Evolutionary conservation across 495 filamentous ascomycete species (phyloP).

Genomic region (Zalerion maritima): DNA sequence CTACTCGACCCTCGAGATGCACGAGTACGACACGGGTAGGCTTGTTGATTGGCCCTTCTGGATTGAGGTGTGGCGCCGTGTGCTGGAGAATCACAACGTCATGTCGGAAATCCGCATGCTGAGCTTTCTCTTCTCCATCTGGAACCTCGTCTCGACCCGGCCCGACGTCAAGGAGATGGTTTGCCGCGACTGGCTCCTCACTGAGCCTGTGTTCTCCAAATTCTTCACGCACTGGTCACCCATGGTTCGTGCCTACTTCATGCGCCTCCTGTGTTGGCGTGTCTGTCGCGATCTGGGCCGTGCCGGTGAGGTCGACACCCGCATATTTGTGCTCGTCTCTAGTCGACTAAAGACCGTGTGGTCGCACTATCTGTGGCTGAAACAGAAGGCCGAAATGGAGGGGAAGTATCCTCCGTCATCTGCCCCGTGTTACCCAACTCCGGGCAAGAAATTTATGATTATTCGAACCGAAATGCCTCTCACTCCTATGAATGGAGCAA

Average conservation of each 20-base stretch:
- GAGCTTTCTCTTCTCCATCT: constrained; percentile 70
- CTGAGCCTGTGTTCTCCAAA: constrained; percentile 60
- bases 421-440: constrained; percentile 72
- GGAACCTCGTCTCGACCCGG: constrained; percentile 57
- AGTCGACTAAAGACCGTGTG: constrained; percentile 59
- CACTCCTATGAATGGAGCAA: constrained; percentile 20
- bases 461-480: constrained; percentile 68
- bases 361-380: constrained; percentile 65
- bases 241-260: constrained; percentile 93
- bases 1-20: constrained; percentile 21
- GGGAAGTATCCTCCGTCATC: constrained; percentile 51
- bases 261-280: constrained; percentile 88
- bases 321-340: constrained; percentile 57
- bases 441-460: constrained; percentile 82
- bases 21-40: constrained; percentile 26
- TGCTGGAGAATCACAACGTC: constrained; percentile 79
- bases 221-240: constrained; percentile 97
- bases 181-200: constrained; percentile 70
- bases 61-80: constrained; percentile 68
- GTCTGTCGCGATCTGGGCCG: constrained; percentile 64
- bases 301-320: constrained; percentile 47
- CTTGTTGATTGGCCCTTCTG: constrained; percentile 77
- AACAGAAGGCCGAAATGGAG: constrained; percentile 43
- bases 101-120: constrained; percentile 86
- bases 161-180: constrained; percentile 54